phyloP scores from a whole-genome alignment of 2,329 filamentous ascomycete species.

The Cladophialophora psammophila region DNA sequence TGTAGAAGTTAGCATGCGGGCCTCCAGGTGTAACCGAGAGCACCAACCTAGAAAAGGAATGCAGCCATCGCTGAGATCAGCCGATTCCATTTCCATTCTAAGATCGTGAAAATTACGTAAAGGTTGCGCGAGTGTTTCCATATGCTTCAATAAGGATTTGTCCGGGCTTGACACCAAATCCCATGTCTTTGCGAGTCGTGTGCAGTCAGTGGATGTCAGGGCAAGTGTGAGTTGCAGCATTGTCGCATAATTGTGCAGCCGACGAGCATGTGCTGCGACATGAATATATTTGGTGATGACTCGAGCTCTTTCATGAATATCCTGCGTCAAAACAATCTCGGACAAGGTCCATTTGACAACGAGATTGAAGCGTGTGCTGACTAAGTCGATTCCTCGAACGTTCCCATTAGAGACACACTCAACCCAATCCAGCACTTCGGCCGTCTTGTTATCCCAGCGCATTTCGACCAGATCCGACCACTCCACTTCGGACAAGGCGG shows the following conservation, averaged over 20 bases:
- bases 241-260: constrained; percentile 69
- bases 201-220: constrained; percentile 65
- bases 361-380: constrained; percentile 71
- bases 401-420: constrained; percentile 64
- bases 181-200: constrained; percentile 67
- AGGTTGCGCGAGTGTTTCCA: constrained; percentile 68
- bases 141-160: constrained; percentile 61
- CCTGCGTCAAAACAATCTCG: constrained; percentile 66
- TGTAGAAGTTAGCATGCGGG: constrained; percentile 20
- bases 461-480: constrained; percentile 72
- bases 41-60: constrained; percentile 69
- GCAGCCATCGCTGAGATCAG: constrained; percentile 65
- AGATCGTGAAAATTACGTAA: constrained; percentile 69
- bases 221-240: constrained; percentile 71
- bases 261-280: constrained; percentile 65
- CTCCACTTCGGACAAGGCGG: constrained; percentile 70
- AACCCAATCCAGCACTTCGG: constrained; percentile 65
- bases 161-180: constrained; percentile 62
- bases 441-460: constrained; percentile 65
- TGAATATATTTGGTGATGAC: constrained; percentile 70
- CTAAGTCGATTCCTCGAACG: constrained; percentile 65
- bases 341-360: constrained; percentile 72
- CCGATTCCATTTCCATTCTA: constrained; percentile 69
- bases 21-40: background rate
- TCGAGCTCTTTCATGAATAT: constrained; percentile 64